Evolutionary conservation across 495 filamentous ascomycete genomes (phyloP), one percentile per base, ranked within the genome.

Genomic region (Ascodesmis nigricans): DNA sequence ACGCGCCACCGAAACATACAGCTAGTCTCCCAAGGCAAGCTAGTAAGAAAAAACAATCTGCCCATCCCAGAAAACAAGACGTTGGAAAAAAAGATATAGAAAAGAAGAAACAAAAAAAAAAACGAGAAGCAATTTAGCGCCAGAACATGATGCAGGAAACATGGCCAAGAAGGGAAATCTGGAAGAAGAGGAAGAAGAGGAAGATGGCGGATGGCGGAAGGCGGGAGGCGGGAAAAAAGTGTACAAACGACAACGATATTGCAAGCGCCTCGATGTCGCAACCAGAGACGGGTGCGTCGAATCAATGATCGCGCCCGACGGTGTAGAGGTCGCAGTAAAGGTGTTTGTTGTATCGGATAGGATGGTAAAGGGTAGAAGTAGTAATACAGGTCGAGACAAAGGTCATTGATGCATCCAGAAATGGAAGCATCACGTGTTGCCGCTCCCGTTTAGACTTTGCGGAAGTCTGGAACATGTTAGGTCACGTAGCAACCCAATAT

Each of bases 381-480:
- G 41, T 49, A 46, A 43, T 51, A 41, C 41, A 44, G 26, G 27
- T 43, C 29, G 28, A 36, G 27, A 25, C 20, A 37, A 21, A 24
- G 31, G 27, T 38, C 26, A 29, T 29, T 37, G 39, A 23, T 40
- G 33, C 40, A 25, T 24, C 11, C n/a, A n/a, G n/a, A n/a, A n/a
- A n/a, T n/a, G n/a, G n/a, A n/a, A n/a, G n/a, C n/a, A n/a, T n/a
- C n/a, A n/a, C n/a, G n/a, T n/a, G n/a, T n/a, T n/a, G 11, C 44
- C 44, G 13, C 28, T 20, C 25, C 31, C 32, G 17, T 36, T 62
- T 55, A 73, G 26, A 69, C 62, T 53, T 73, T 73, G 42, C 69
- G 66, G 62, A 76, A 76, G 51, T 76, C 72, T 76, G 33, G 14
- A 11, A 13, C 38, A 21, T 3, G 3, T 38, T 62, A 39, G 65